Evolutionary conservation across 345 rosid genomes (phyloP).

Genomic region (Camelina hispida): DNA sequence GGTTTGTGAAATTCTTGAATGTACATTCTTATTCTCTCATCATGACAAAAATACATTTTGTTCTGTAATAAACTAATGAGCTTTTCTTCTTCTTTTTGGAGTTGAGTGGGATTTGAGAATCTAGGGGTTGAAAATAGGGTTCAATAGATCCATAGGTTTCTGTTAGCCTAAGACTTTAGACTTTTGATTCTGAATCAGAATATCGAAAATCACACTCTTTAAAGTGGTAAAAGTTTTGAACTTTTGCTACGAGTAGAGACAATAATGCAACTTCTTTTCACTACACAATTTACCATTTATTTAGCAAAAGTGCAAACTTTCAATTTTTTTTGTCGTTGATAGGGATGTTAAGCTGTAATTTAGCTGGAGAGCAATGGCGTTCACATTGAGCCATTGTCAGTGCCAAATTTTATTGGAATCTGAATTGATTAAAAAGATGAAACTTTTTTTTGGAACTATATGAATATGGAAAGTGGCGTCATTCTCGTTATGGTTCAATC

Average conservation of each 20-base stretch:
- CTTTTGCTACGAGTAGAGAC: slow-evolving; percentile 24
- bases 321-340: slow-evolving; percentile 29
- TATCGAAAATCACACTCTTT: slow-evolving; percentile 1
- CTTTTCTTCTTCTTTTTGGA: neutral
- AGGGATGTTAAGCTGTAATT: slow-evolving; percentile 48
- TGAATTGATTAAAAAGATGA: slow-evolving; percentile 3
- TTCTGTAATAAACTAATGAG: slow-evolving; percentile 15
- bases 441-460: slow-evolving; percentile 31
- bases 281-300: neutral
- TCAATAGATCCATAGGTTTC: slow-evolving; percentile 23
- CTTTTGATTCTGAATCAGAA: slow-evolving; percentile 15
- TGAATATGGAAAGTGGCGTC: slow-evolving; percentile 49
- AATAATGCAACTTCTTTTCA: slow-evolving; percentile 12
- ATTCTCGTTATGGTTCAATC: slow-evolving; percentile 35
- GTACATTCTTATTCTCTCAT: slow-evolving; percentile 23
- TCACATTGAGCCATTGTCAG: slow-evolving; percentile 34
- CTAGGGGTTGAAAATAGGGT: slow-evolving; percentile 41
- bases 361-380: slow-evolving; percentile 48
- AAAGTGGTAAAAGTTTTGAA: slow-evolving; percentile 6
- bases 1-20: slow-evolving; percentile 20
- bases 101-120: slow-evolving; percentile 30
- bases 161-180: neutral
- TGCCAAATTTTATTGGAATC: slow-evolving; percentile 35
- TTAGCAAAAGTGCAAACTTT: neutral
- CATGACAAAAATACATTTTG: slow-evolving; percentile 31